Conservation (phyloP, 2,329 filamentous ascomycete species). For the Colletotrichum musae region DNA sequence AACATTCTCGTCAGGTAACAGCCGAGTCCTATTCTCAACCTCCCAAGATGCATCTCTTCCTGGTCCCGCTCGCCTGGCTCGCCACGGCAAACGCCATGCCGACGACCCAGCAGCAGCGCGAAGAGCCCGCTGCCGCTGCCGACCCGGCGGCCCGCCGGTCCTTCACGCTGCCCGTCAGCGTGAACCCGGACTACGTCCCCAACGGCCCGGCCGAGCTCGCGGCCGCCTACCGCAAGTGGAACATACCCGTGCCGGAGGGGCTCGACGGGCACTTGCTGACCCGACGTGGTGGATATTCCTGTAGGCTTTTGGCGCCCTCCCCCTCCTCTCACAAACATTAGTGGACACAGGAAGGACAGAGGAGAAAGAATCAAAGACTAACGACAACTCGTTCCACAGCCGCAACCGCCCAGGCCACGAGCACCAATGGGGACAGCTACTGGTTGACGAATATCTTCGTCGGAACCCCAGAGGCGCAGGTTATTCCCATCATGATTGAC, state of each 20-base stretch:
- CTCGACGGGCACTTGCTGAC: constrained; percentile 22
- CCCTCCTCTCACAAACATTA: background rate
- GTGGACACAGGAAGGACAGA: no score
- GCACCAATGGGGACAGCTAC: constrained; percentile 15
- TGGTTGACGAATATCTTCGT: constrained; percentile 36
- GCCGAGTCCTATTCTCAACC: background rate
- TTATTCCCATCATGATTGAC: constrained; percentile 36
- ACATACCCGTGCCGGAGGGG: constrained; percentile 31
- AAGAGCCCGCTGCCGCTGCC: background rate
- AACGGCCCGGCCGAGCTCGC: constrained; percentile 34
- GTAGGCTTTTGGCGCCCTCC: background rate
- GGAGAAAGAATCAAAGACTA: background rate
- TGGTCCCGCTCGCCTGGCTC: constrained; percentile 15
- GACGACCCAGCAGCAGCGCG: background rate
- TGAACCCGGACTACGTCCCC: constrained; percentile 28
- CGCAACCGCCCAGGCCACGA: constrained; percentile 9
- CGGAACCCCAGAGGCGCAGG: constrained; percentile 21
- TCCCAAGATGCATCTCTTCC: background rate
- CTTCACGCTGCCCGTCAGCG: constrained; percentile 23
- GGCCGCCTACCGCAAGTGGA: constrained; percentile 32
- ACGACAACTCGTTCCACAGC: background rate
- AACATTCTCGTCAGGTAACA: no score
- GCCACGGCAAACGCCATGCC: constrained; percentile 14
- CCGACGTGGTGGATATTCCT: constrained; percentile 29
- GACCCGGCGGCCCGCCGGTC: constrained; percentile 8